These are phyloP conservation scores for Skeletonema tropicum DNA, from an alignment of 108 stramenopile species.

Conservation along the genomic window DNA sequence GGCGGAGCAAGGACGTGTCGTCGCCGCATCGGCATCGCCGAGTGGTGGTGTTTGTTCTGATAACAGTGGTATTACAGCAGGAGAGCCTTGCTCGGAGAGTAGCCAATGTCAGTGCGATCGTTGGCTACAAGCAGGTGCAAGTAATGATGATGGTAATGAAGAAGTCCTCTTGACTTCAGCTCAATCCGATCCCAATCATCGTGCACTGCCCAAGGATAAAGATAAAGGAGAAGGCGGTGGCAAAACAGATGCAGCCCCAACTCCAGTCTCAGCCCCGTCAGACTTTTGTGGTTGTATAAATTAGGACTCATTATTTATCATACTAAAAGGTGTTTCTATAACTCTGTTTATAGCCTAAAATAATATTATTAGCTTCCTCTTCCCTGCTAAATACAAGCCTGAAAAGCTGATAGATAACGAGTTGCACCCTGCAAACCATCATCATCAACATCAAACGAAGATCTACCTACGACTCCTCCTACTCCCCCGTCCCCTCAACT, in stretches of 20 bases:
- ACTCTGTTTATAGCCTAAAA: not conserved
- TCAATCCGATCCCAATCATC: not conserved
- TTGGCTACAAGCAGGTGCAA: not conserved
- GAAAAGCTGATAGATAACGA: not conserved
- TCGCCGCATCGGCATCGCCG: not conserved
- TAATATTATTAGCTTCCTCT: too few species aligned
- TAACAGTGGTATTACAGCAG: not conserved
- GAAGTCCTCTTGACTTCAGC: not conserved
- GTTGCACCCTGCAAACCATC: too few species aligned
- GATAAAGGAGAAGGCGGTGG: not conserved
- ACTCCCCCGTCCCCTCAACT: conserved; percentile 29
- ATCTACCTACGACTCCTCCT: conserved; percentile 7
- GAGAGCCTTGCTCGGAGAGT: not conserved
- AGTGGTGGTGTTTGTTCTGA: not conserved
- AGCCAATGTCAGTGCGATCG: not conserved
- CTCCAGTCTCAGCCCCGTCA: not conserved
- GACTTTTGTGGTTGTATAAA: not conserved
- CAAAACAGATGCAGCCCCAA: not conserved
- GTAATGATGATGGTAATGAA: not conserved
- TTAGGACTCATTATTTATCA: not conserved
- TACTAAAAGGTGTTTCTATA: not conserved
- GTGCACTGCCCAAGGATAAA: not conserved
- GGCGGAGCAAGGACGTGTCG: not conserved
- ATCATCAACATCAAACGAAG: not conserved
- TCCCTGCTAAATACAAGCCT: not conserved